These are phyloP conservation scores for Hericium rajendrae DNA, from an alignment of 768 basidiomycete species.

Conservation along the genomic window DNA sequence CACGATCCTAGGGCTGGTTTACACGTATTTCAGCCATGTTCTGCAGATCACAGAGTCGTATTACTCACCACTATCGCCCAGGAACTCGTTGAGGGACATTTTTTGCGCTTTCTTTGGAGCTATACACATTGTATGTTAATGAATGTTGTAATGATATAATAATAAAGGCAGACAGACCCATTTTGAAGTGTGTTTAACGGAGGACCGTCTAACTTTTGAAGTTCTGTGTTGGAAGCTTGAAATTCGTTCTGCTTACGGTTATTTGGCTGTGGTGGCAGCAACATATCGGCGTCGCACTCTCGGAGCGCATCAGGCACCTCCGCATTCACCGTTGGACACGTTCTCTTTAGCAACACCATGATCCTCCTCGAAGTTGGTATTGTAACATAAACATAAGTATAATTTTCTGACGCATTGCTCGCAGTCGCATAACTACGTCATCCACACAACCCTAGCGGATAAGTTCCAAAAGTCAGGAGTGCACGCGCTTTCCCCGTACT, in stretches of 20 bases:
- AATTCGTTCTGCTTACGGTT: constrained; percentile 15
- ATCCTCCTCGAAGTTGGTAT: constrained; percentile 72
- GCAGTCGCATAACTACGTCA: constrained; percentile 87
- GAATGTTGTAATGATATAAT: not conserved
- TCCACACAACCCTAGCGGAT: constrained; percentile 80
- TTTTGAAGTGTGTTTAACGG: constrained; percentile 16
- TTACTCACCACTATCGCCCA: constrained; percentile 72
- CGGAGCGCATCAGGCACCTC: not conserved
- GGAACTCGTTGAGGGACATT: constrained; percentile 87
- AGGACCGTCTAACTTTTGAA: constrained; percentile 1
- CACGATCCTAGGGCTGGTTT: constrained; percentile 78
- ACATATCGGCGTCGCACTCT: not conserved
- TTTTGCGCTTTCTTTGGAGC: constrained; percentile 91
- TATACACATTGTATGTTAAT: constrained; percentile 22
- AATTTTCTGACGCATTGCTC: not conserved
- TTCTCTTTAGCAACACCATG: constrained; percentile 33
- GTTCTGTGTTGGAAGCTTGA: constrained; percentile 5
- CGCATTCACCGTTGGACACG: not conserved
- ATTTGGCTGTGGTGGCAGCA: constrained; percentile 8
- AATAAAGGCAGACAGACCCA: constrained; percentile 19
- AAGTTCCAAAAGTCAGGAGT: constrained; percentile 66
- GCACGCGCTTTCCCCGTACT: constrained; percentile 1
- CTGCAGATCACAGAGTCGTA: constrained; percentile 11
- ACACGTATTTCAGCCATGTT: constrained; percentile 9
- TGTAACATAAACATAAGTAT: too few relatives aligned